Evolutionary conservation across 345 rosid species (phyloP), one percentile per base, ranked within the genome.

Genomic region (Moringa oleifera): DNA sequence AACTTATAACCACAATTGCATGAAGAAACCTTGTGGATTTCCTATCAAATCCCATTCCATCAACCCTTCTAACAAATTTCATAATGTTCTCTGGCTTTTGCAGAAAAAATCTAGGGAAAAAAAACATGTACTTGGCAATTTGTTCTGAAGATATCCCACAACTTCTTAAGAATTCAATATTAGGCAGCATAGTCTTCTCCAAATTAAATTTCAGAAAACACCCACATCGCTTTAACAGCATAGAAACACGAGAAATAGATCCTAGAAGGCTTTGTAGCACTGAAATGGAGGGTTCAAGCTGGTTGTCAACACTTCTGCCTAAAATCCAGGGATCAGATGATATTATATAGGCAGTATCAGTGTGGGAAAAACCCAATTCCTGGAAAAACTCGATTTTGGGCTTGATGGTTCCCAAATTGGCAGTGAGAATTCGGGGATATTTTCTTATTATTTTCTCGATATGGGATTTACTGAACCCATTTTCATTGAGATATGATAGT

Each of bases 1-100:
- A 75, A 65, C 72, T 46, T 57, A 73, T 20, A 10, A 37, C 51
- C 24, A 75, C 61, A 65, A 76, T 54, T 13, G 74, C 74, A 31
- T 22, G 16, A 55, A 79, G 55, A 67, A 60, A 68, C 80, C 20
- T 50, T 10, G 25, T 70, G 7, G 81, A 73, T 11, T 66, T 49
- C 57, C 73, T 59, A 62, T 71, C 55, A 3, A 73, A 21, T 18
- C 79, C 79, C 52, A 80, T 56, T 47, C 71, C 77, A 28, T 77
- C 81, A 0, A 65, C 73, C 56, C 68, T 71, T 53, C 49, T 41
- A 56, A 66, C 74, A 28, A 62, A 59, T 19, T 25, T 53, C 55
- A 51, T 54, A 2, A 80, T 9, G 6, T 0, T 36, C 51, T 76
- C 75, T 0, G 73, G 75, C 23, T 51, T 69, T 15, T 20, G 2